Conservation (phyloP, 257 asterid species). For the Nyctanthes arbortristis region DNA sequence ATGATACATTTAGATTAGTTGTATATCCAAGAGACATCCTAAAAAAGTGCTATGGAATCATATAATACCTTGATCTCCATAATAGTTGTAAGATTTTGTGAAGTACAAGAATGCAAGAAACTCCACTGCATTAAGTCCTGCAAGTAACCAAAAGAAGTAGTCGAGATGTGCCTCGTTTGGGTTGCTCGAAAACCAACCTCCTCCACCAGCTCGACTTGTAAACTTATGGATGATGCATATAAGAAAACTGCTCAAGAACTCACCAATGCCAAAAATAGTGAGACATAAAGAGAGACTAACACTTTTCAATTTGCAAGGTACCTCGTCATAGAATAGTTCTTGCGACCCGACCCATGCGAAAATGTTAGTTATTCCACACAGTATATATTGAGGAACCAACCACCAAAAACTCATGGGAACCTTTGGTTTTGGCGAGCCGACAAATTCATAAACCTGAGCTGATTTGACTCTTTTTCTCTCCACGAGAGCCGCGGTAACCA, state of each 20-base stretch:
- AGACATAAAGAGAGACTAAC: slow-evolving; percentile 42
- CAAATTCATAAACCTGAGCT: slow-evolving; percentile 43
- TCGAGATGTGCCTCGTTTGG: slow-evolving; percentile 52
- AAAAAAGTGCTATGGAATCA: background rate
- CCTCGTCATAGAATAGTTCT: slow-evolving; percentile 56
- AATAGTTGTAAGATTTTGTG: slow-evolving; percentile 37
- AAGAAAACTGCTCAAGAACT: slow-evolving; percentile 49
- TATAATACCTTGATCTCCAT: background rate
- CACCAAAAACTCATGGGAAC: slow-evolving; percentile 79
- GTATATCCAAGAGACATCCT: background rate
- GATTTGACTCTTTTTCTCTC: slow-evolving; percentile 48
- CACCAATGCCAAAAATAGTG: slow-evolving; percentile 47
- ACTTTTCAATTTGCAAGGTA: slow-evolving; percentile 44
- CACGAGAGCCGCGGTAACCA: slow-evolving; percentile 54
- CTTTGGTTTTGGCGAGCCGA: slow-evolving; percentile 43
- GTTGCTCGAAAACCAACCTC: slow-evolving; percentile 52
- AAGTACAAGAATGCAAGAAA: slow-evolving; percentile 28
- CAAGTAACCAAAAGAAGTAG: slow-evolving; percentile 59
- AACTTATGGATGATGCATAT: slow-evolving; percentile 35
- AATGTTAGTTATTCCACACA: slow-evolving; percentile 37
- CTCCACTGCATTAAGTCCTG: slow-evolving; percentile 31
- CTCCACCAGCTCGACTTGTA: slow-evolving; percentile 30
- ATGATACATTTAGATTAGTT: no score
- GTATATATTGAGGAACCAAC: slow-evolving; percentile 62
- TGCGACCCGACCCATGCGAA: slow-evolving; percentile 50